Percentiles rank a stretch among this genome's conserved stretches.
Conservation (phyloP, 352 stramenopile species). For the Globisporangium sylvaticum region DNA sequence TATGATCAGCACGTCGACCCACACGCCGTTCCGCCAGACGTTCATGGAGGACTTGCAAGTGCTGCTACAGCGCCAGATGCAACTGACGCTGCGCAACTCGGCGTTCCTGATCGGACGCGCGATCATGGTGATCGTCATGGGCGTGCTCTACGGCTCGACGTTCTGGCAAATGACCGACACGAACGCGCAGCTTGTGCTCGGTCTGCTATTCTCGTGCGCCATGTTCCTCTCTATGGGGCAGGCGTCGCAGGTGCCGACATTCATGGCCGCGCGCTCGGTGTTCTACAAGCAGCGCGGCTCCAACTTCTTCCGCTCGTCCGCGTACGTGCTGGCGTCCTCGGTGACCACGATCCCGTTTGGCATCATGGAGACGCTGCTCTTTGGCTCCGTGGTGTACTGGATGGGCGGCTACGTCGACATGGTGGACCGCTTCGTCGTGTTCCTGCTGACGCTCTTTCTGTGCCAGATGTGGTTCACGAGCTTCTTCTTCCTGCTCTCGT, state of each 20-base stretch:
- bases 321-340: slow-evolving; percentile 69
- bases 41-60: slow-evolving; percentile 42
- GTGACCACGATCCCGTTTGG: slow-evolving; percentile 49
- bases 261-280: slow-evolving; percentile 65
- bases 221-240: slow-evolving; percentile 86
- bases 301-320: slow-evolving; percentile 84
- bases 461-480: slow-evolving; percentile 63
- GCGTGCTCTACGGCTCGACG: slow-evolving; percentile 53
- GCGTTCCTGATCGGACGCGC: slow-evolving; percentile 38
- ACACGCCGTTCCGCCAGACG: slow-evolving; percentile 36
- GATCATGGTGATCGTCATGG: slow-evolving; percentile 65
- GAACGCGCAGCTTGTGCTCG: slow-evolving; percentile 64
- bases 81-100: slow-evolving; percentile 56
- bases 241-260: slow-evolving; percentile 73
- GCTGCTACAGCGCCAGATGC: slow-evolving; percentile 58
- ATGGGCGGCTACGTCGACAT: slow-evolving; percentile 75
- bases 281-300: slow-evolving; percentile 90
- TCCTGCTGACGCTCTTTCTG: slow-evolving; percentile 63
- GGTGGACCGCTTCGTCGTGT: slow-evolving; percentile 45
- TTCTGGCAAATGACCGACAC: slow-evolving; percentile 60
- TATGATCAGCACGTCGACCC: slow-evolving; percentile 3
- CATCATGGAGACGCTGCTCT: slow-evolving; percentile 75
- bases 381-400: slow-evolving; percentile 88
- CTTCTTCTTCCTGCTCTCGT: slow-evolving; percentile 68
- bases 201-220: slow-evolving; percentile 83